These are phyloP conservation scores for Chrysanthemum lavandulifolium DNA, from an alignment of 129 eudicot genomes.

Conservation along the genomic window DNA sequence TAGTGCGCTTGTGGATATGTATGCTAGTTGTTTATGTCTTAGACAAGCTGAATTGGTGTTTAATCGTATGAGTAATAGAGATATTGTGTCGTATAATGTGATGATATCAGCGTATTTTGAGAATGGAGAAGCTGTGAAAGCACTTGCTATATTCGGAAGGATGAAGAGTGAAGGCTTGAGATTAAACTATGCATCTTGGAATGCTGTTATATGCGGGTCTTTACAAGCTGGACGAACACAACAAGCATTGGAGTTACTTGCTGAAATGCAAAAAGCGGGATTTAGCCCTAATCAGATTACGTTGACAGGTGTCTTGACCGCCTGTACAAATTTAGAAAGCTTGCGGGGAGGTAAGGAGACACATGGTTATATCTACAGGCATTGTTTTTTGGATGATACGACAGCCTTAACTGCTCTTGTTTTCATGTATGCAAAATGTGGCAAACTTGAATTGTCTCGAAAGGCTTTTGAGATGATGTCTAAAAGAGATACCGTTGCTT, in stretches of 20 bases:
- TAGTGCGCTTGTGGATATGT: slow-evolving; percentile 67
- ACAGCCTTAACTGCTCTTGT: slow-evolving; percentile 61
- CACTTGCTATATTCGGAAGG: slow-evolving; percentile 35
- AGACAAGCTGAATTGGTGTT: slow-evolving; percentile 48
- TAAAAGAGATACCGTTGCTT: slow-evolving; percentile 57
- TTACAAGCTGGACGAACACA: slow-evolving; percentile 55
- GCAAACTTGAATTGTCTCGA: slow-evolving; percentile 49
- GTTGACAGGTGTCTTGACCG: slow-evolving; percentile 54
- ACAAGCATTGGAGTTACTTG: slow-evolving; percentile 54
- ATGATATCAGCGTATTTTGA: slow-evolving; percentile 58
- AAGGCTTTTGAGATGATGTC: slow-evolving; percentile 48
- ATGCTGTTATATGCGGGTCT: slow-evolving; percentile 65
- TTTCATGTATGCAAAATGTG: slow-evolving; percentile 79
- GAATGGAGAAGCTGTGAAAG: slow-evolving; percentile 48
- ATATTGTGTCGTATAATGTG: slow-evolving; percentile 54
- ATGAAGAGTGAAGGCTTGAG: slow-evolving; percentile 45
- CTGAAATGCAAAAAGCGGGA: slow-evolving; percentile 57
- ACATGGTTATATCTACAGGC: slow-evolving; percentile 59
- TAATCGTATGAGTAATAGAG: slow-evolving; percentile 41
- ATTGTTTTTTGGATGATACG: slow-evolving; percentile 45
- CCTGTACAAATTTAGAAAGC: slow-evolving; percentile 57
- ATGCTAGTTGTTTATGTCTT: slow-evolving; percentile 50
- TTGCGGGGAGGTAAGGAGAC: slow-evolving; percentile 74
- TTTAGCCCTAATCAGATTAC: slow-evolving; percentile 70
- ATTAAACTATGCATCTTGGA: slow-evolving; percentile 68